Base-by-base conservation (phyloP, 257 asterid genomes). In the Euphrasia confusa region DNA sequence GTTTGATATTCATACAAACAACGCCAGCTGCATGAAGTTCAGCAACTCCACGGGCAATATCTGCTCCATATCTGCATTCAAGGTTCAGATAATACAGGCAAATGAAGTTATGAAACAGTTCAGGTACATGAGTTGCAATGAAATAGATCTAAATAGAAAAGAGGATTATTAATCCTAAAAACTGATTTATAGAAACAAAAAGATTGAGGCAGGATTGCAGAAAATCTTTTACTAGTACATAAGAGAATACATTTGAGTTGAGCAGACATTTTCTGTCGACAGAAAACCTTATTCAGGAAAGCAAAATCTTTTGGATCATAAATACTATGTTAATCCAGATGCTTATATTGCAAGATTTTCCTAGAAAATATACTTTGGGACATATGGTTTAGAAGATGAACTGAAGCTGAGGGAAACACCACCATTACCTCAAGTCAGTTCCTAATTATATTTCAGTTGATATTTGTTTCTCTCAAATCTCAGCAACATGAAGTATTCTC, bases 1-100 rank as follows among this genome's bases (percentile, higher is more conserved):
- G 96, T 68, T 89, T 93, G 54, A 93, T 83, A 75, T 87, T 89
- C 97, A 93, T 89, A 77, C 99, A 93, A 73, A 93, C 95, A 68
- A 93, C 82, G 63, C 97, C 96, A 69, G 99, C 99, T 61, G 99
- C 95, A 77, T 93, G 99, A 70, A 93, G 97, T 68, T 93, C 99
- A 59, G 97, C 95, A 61, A 93, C 95, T 67, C 99, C 99, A 71
- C 99, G 97, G 62, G 97, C 95, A 72, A 93, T 74, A 74, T 93
- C 99, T 24, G 96, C 97, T 72, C 99, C 99, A 77, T 89, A 89
- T 78, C 99, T 93, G 75, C 77, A 79, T 26, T 64, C 62, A 67
- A 71, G 54, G 69, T 69, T 64, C 60, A 64, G 56, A 69, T 35
- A n/a, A 70, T 72, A 61, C 50, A 74, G 61, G 60, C 61, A 71